Evolutionary conservation across 768 basidiomycete genomes (phyloP).

Genomic region (Hortiboletus flavorubellus): DNA sequence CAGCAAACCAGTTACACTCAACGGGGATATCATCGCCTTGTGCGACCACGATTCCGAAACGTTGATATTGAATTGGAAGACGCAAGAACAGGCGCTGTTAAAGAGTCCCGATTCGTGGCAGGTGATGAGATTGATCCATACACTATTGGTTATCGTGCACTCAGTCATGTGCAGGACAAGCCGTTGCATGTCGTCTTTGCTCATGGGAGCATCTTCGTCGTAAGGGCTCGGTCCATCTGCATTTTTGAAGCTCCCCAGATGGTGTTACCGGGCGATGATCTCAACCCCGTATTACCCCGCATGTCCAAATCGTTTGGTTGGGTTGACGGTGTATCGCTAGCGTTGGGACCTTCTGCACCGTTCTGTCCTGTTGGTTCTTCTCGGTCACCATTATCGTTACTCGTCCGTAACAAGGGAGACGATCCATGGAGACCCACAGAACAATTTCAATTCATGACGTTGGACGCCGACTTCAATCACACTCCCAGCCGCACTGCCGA

Average conservation of each 20-base stretch:
- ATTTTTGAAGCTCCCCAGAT: constrained; percentile 51
- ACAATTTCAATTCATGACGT: constrained; percentile 50
- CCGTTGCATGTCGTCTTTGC: constrained; percentile 53
- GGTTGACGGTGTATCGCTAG: constrained; percentile 57
- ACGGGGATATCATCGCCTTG: constrained; percentile 51
- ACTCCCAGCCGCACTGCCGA: neutral
- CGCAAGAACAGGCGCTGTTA: constrained; percentile 44
- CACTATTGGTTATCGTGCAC: constrained; percentile 2
- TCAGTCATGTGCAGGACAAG: constrained; percentile 37
- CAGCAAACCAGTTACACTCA: constrained; percentile 46
- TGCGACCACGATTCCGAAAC: constrained; percentile 51
- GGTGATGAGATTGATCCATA: constrained; percentile 18
- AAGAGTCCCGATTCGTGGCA: constrained; percentile 35
- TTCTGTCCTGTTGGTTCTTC: neutral
- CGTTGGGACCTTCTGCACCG: constrained; percentile 11
- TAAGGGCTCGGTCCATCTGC: constrained; percentile 55
- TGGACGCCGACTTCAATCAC: constrained; percentile 34
- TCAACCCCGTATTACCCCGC: constrained; percentile 25
- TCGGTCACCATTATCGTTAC: constrained; percentile 39
- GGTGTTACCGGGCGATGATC: constrained; percentile 10
- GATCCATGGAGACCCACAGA: constrained; percentile 56
- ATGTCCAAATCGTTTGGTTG: constrained; percentile 59
- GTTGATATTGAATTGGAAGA: constrained; percentile 54
- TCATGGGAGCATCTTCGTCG: constrained; percentile 48
- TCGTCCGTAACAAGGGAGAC: constrained; percentile 56